Evolutionary conservation across 768 basidiomycete genomes (phyloP).

Genomic region (Leccinum olivaceopallidum): DNA sequence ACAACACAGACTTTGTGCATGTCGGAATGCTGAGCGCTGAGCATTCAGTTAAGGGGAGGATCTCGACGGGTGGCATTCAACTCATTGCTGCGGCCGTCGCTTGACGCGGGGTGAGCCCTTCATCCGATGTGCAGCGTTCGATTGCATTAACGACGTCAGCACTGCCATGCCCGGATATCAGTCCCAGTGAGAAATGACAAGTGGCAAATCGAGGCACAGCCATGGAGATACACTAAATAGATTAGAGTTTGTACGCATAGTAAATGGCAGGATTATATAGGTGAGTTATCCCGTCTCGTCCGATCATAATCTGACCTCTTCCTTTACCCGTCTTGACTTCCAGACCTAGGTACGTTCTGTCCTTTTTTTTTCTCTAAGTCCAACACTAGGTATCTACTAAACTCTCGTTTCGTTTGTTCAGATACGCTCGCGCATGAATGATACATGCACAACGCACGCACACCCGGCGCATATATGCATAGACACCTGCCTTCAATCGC

Average conservation of each 20-base stretch:
- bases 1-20: slow-evolving; percentile 38
- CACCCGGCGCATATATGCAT: no score
- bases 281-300: no score
- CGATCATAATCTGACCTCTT: no score
- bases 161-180: slow-evolving; percentile 38
- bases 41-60: slow-evolving; percentile 53
- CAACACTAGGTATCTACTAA: no score
- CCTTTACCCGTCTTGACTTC: no score
- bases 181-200: slow-evolving; percentile 1
- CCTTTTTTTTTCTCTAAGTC: no score
- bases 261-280: no score
- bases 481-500: no score
- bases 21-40: slow-evolving; percentile 31
- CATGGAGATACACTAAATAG: neutral
- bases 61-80: slow-evolving; percentile 75
- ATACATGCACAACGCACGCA: no score
- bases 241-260: neutral
- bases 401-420: no score
- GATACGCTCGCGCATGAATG: no score
- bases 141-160: neutral
- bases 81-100: slow-evolving; percentile 53
- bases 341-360: no score
- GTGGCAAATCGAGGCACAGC: neutral
- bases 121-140: neutral
- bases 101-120: slow-evolving; percentile 61